phyloP scores from a whole-genome alignment of 768 basidiomycete species.

The Lentinula detonsa region DNA sequence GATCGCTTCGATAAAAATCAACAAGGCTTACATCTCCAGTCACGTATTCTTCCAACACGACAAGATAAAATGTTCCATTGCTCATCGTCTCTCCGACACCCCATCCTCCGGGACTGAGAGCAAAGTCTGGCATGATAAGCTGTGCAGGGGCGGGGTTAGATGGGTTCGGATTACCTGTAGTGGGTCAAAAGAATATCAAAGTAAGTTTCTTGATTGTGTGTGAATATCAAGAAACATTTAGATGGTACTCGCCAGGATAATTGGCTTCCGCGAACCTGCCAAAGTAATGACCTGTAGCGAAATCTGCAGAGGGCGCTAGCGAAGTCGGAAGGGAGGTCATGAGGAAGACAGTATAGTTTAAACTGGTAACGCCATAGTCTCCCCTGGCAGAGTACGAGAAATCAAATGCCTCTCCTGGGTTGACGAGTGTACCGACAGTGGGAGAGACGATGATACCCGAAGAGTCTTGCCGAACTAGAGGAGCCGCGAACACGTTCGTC shows the following conservation, averaged over 20 bases:
- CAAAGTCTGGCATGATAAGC: conserved; percentile 42
- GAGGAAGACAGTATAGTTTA: conserved; percentile 33
- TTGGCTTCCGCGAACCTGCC: conserved; percentile 36
- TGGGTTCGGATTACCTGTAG: conserved; percentile 33
- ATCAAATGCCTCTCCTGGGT: conserved; percentile 33
- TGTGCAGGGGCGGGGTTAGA: conserved; percentile 29
- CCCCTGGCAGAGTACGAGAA: conserved; percentile 31
- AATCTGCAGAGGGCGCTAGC: conserved; percentile 19
- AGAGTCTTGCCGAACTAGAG: not conserved
- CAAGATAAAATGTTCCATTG: conserved; percentile 27
- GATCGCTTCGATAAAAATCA: not conserved
- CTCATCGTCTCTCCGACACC: conserved; percentile 24
- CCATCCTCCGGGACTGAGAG: conserved; percentile 31
- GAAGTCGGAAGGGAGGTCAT: conserved; percentile 23
- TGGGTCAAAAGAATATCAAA: not conserved
- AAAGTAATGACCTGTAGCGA: conserved; percentile 35
- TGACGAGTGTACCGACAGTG: conserved; percentile 24
- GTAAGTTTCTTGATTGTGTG: not conserved
- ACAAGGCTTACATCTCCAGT: conserved; percentile 22
- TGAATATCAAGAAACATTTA: not conserved
- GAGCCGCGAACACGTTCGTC: not conserved
- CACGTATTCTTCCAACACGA: conserved; percentile 38
- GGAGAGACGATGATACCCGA: conserved; percentile 16
- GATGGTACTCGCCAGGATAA: conserved; percentile 29
- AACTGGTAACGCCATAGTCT: conserved; percentile 26